phyloP scores from a whole-genome alignment of 257 asterid species.

The Haberlea rhodopensis region DNA sequence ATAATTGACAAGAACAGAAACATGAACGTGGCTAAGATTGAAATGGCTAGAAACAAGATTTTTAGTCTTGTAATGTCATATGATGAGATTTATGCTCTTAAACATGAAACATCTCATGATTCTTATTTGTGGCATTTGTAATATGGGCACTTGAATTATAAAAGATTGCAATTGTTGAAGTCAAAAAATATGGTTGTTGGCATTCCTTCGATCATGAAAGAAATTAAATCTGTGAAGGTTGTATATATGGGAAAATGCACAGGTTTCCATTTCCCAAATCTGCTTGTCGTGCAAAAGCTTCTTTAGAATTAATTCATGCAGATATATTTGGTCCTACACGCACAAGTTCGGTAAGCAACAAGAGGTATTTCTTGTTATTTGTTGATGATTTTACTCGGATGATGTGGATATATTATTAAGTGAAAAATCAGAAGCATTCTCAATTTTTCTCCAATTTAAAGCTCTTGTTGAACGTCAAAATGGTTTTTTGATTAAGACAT shows the following conservation, averaged over 20 bases:
- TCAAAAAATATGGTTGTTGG: too few relatives aligned
- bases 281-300: background rate
- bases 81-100: background rate
- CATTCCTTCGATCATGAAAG: too few relatives aligned
- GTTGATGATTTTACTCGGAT: background rate
- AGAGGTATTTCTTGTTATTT: background rate
- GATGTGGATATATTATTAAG: too few relatives aligned
- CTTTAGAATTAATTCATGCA: background rate
- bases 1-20: too few relatives aligned
- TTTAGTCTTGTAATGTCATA: too few relatives aligned
- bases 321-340: background rate
- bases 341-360: background rate
- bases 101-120: background rate
- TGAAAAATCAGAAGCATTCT: background rate
- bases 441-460: background rate
- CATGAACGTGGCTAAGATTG: too few relatives aligned
- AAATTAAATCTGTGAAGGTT: too few relatives aligned
- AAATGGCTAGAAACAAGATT: too few relatives aligned
- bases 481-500: background rate
- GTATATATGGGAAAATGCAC: background rate
- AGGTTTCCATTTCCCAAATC: background rate
- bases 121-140: background rate
- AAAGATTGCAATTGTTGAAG: background rate
- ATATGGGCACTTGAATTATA: too few relatives aligned
- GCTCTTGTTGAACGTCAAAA: background rate